These are phyloP conservation scores for Acanthamoeba sp. DNA, from an alignment of 208 protist genomes.

Conservation along the genomic window DNA sequence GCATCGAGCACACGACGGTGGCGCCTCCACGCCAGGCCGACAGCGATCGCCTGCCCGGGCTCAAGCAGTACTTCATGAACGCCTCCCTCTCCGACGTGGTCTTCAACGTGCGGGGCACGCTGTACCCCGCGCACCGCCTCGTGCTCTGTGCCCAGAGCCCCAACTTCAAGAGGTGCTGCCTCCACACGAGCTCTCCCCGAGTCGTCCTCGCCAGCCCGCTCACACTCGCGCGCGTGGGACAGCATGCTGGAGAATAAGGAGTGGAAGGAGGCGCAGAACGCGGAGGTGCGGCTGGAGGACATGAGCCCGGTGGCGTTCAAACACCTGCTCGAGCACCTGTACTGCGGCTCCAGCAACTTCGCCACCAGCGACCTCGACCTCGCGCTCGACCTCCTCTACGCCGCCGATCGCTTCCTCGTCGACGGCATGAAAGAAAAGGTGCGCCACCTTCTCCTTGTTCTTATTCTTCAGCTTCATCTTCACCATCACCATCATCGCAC, in stretches of 20 bases:
- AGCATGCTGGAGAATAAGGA: slow-evolving; percentile 21
- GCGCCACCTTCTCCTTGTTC: not conserved
- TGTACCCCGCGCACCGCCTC: not conserved
- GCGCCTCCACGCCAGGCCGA: not conserved
- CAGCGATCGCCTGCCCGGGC: not conserved
- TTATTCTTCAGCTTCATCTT: too few relatives aligned
- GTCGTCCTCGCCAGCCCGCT: too few relatives aligned
- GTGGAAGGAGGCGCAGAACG: not conserved
- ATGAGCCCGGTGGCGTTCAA: not conserved
- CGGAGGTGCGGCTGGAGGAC: not conserved
- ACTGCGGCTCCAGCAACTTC: not conserved
- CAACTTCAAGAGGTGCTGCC: not conserved
- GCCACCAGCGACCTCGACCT: not conserved
- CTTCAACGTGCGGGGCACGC: not conserved
- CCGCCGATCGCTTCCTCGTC: not conserved
- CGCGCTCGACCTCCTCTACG: not conserved
- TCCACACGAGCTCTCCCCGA: too few relatives aligned
- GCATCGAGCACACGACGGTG: not conserved
- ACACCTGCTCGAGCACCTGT: slow-evolving; percentile 2
- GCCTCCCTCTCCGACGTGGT: not conserved
- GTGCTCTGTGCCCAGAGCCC: not conserved
- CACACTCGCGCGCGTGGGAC: too few relatives aligned
- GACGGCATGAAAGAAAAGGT: not conserved
- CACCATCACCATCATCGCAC: too few relatives aligned
- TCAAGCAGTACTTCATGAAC: not conserved